Evolutionary conservation across 768 basidiomycete genomes (phyloP).

Genomic region (Postia placenta): DNA sequence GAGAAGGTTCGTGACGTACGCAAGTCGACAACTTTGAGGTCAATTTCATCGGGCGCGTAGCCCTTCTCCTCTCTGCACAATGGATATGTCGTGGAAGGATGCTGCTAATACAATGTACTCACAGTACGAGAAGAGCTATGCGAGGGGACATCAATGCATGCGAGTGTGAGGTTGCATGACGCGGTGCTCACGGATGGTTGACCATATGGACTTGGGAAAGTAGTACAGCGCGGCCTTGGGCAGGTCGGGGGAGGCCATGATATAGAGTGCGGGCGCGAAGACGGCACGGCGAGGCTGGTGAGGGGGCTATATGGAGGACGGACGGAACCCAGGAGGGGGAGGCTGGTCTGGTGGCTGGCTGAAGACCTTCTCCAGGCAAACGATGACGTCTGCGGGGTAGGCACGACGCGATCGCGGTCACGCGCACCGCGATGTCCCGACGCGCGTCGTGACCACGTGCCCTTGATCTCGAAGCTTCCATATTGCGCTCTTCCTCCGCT

Average conservation of each 20-base stretch:
- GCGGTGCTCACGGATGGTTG: slow-evolving; percentile 46
- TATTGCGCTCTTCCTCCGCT: background rate
- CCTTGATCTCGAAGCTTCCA: slow-evolving; percentile 5
- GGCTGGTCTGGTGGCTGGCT: background rate
- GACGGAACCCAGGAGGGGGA: background rate
- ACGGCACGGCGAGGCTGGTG: no score
- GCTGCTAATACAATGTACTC: no score
- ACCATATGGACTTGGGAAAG: slow-evolving; percentile 55
- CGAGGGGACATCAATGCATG: slow-evolving; percentile 2
- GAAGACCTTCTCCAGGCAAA: background rate
- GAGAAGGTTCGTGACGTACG: slow-evolving; percentile 28
- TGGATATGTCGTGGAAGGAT: no score
- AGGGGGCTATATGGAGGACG: background rate
- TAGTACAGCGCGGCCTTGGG: slow-evolving; percentile 84
- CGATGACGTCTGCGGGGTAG: slow-evolving; percentile 3
- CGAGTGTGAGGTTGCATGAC: background rate
- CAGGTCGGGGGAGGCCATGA: slow-evolving; percentile 22
- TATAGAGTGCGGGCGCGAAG: no score
- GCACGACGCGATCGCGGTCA: background rate
- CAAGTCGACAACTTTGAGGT: slow-evolving; percentile 62
- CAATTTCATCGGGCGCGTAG: slow-evolving; percentile 71
- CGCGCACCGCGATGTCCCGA: background rate
- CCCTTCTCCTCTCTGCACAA: slow-evolving; percentile 69
- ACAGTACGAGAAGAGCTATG: slow-evolving; percentile 57
- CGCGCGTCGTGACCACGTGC: slow-evolving; percentile 5